Conservation (phyloP, 306 rosid genomes). For the Prunus salicina region DNA sequence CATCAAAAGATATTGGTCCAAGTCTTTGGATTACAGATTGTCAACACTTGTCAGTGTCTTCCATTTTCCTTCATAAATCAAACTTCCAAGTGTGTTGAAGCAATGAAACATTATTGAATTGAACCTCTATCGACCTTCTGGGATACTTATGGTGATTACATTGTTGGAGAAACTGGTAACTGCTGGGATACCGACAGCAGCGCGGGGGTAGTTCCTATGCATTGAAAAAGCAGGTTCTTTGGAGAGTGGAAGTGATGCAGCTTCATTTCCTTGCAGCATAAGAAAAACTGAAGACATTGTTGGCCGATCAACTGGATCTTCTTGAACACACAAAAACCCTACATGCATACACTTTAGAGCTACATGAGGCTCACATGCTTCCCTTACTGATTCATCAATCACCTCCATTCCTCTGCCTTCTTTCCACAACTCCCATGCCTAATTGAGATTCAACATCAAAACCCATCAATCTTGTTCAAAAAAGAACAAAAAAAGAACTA, state of each 20-base stretch:
- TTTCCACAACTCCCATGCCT: slow-evolving; percentile 24
- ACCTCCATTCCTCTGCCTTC: slow-evolving; percentile 32
- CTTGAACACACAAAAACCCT: slow-evolving; percentile 24
- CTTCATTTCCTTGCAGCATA: not conserved
- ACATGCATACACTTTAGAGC: slow-evolving; percentile 14
- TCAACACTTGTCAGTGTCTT: no score
- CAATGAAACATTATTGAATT: no score
- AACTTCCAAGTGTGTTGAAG: no score
- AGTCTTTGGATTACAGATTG: no score
- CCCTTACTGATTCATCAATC: not conserved
- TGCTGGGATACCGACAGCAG: not conserved
- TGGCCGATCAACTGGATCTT: slow-evolving; percentile 18
- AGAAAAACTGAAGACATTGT: slow-evolving; percentile 9
- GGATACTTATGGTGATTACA: not conserved
- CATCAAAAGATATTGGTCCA: no score
- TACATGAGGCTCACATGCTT: slow-evolving; percentile 8
- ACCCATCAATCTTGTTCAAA: no score
- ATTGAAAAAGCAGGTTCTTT: slow-evolving; percentile 12
- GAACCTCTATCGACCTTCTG: not conserved
- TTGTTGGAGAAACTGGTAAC: not conserved
- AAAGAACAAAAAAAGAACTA: no score
- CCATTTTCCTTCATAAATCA: no score
- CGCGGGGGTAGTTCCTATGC: not conserved
- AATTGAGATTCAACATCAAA: not conserved
- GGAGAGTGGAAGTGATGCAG: slow-evolving; percentile 15